These are phyloP conservation scores for Botrytis porri DNA, from an alignment of 2,329 filamentous ascomycete species.

Conservation along the genomic window DNA sequence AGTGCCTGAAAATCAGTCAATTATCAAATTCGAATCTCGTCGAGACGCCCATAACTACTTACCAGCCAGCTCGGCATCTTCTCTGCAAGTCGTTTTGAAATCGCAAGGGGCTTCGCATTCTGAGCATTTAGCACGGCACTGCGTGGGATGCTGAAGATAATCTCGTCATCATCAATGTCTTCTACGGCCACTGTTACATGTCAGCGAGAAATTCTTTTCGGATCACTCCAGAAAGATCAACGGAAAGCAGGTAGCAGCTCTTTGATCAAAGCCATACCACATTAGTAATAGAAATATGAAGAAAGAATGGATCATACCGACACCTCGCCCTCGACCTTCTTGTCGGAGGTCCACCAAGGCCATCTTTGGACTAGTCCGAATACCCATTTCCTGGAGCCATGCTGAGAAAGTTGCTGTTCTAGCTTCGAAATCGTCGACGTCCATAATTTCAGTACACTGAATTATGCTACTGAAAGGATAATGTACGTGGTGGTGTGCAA, in stretches of 20 bases:
- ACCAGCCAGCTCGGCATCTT: slow-evolving; percentile 48
- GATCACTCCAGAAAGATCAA: not conserved
- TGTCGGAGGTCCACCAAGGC: slow-evolving; percentile 55
- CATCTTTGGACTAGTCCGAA: slow-evolving; percentile 56
- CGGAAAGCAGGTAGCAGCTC: not conserved
- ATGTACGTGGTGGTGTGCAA: slow-evolving; percentile 12
- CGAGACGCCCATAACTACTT: slow-evolving; percentile 22
- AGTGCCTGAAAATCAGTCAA: slow-evolving; percentile 16
- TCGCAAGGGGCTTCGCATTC: slow-evolving; percentile 46
- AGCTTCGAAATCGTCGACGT: slow-evolving; percentile 42
- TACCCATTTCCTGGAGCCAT: slow-evolving; percentile 54
- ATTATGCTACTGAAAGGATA: not conserved
- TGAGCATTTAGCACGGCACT: slow-evolving; percentile 56
- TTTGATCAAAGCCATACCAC: slow-evolving; percentile 46
- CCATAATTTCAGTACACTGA: slow-evolving; percentile 26
- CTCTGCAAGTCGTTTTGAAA: slow-evolving; percentile 37
- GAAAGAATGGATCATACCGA: slow-evolving; percentile 50
- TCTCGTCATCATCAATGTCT: slow-evolving; percentile 59
- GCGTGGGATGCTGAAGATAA: slow-evolving; percentile 63
- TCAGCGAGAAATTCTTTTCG: slow-evolving; percentile 22
- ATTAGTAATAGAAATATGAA: slow-evolving; percentile 7
- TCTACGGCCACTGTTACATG: slow-evolving; percentile 50
- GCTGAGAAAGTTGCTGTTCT: slow-evolving; percentile 51
- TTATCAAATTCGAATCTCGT: slow-evolving; percentile 4
- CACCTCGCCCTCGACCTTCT: slow-evolving; percentile 56